phyloP scores from a whole-genome alignment of 2,329 filamentous ascomycete genomes.

The Aspergillus fructus region DNA sequence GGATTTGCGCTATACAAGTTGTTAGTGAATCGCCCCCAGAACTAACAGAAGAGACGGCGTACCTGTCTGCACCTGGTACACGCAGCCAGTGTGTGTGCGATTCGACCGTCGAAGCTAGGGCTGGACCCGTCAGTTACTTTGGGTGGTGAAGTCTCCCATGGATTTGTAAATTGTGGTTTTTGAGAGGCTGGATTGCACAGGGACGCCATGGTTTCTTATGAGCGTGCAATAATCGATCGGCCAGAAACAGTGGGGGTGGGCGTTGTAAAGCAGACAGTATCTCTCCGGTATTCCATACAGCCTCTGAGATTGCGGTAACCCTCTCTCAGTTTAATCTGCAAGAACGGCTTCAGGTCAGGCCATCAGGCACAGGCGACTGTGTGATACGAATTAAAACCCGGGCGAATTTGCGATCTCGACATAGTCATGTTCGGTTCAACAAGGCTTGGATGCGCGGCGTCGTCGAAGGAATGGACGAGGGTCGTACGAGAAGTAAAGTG shows the following conservation, averaged over 20 bases:
- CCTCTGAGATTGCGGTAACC: conserved; percentile 3
- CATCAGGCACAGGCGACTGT: conserved; percentile 14
- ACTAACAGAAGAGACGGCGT: conserved; percentile 22
- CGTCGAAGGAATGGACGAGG: conserved; percentile 7
- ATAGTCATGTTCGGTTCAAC: conserved; percentile 21
- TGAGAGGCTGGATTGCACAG: conserved; percentile 14
- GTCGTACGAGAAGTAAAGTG: conserved; percentile 10
- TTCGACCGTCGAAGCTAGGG: conserved; percentile 37
- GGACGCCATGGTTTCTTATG: conserved; percentile 22
- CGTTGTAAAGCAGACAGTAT: not conserved
- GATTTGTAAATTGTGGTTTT: conserved; percentile 26
- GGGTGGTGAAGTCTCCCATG: conserved; percentile 27
- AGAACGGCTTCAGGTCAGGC: not conserved
- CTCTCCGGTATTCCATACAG: conserved; percentile 14
- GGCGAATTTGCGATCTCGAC: conserved; percentile 20
- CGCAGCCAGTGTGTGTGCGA: conserved; percentile 50
- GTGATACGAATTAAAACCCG: conserved; percentile 14
- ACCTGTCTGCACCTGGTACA: conserved; percentile 52
- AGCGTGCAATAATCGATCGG: conserved; percentile 9
- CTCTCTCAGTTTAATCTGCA: not conserved
- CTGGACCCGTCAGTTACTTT: conserved; percentile 28
- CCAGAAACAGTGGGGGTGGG: conserved; percentile 4
- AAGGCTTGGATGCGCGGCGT: conserved; percentile 14
- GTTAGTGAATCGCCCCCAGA: conserved; percentile 6
- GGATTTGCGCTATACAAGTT: conserved; percentile 73